Percentiles rank a stretch among this genome's conserved stretches.
Conservation (phyloP, 495 filamentous ascomycete genomes). For the Hypomontagnella monticulosa region DNA sequence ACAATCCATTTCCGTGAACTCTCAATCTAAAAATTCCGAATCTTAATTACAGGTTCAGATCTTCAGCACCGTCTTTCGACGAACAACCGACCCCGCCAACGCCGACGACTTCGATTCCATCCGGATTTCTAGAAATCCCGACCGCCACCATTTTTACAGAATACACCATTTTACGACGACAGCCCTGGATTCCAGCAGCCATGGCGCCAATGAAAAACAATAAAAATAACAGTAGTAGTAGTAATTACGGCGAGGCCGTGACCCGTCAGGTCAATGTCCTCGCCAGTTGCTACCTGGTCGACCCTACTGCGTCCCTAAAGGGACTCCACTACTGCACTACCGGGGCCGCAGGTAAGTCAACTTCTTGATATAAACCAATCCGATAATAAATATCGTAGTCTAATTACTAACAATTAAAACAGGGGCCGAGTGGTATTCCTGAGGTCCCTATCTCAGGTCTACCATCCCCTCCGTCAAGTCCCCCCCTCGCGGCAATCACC, state of each 20-base stretch:
- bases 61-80: background rate
- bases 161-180: constrained; percentile 17
- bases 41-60: background rate
- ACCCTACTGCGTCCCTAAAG: constrained; percentile 61
- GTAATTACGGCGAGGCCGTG: constrained; percentile 70
- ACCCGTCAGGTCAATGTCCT: constrained; percentile 71
- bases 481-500: constrained; percentile 77
- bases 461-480: constrained; percentile 80
- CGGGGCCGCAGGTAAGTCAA: constrained; percentile 72
- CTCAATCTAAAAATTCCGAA: background rate
- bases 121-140: constrained; percentile 5
- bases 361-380: background rate
- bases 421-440: constrained; percentile 97
- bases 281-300: constrained; percentile 86
- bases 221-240: constrained; percentile 76
- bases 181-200: constrained; percentile 53
- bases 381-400: background rate
- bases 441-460: constrained; percentile 85
- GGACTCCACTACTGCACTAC: constrained; percentile 97
- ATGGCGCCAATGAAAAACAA: constrained; percentile 72
- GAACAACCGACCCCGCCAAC: background rate
- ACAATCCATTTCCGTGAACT: constrained; percentile 6
- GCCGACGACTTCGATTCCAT: background rate
- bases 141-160: background rate
- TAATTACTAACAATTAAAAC: constrained; percentile 20